Base-by-base conservation (phyloP, 306 rosid species). In the Vigna hirtella region DNA sequence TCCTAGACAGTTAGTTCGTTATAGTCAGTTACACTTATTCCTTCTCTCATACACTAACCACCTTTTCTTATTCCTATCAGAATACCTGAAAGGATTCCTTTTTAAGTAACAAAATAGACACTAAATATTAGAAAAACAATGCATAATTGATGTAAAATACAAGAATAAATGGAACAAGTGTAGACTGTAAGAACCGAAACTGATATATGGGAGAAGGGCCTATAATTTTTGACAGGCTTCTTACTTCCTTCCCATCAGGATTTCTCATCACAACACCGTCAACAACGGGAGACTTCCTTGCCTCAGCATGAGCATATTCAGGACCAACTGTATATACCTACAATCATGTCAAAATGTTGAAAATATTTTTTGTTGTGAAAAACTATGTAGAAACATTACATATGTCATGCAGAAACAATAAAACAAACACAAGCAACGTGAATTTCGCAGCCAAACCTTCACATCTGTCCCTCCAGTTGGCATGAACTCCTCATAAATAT, bases 391-490 rank as follows among this genome's bases (percentile, higher is more conserved):
- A 82, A 32, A 66, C 7, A 28, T 77, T 49, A 30, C 59, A 58
- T 3, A 6, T 12, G 74, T 24, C 12, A 48, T 3, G 32, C 24
- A 58, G 5, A 18, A 18, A 20, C 2, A 65, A 38, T 11, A 20
- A 67, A 43, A 47, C 47, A 63, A 45, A 70, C 32, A 20, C 38
- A 58, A 74, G 58, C 65, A 73, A 75, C 28, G 56, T 67, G 75
- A 80, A 48, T 43, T 43, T 74, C 83, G 47, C 26, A 51, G 59
- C 36, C 85, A 69, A 82, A 94, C 98, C 98, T 94, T 94, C 78
- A 94, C 98, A 87, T 94, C 98, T 83, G 98, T 94, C 71, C 98
- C 98, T 78, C 98, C 98, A 14, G 98, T 94, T 52, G 98, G 93
- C 97, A 92, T 92, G 86, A 94, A 94, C 81, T 94, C 98, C 82